Percentiles rank a stretch among this genome's conserved stretches.
These are phyloP conservation scores for Pyrus pyrifolia DNA, from an alignment of 306 rosid species.

Conservation along the genomic window DNA sequence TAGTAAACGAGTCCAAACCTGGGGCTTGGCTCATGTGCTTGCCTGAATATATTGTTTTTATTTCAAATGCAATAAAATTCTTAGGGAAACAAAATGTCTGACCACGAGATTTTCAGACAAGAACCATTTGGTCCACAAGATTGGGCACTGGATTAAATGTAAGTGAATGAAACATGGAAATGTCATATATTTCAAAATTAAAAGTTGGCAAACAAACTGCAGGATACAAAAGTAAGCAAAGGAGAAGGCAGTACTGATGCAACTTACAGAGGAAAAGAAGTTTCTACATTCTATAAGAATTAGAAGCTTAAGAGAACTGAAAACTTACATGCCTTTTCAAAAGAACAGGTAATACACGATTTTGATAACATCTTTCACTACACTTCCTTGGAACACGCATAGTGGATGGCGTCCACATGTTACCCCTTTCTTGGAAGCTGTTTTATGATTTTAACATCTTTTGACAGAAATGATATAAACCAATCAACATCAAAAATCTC, in stretches of 20 bases:
- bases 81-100: neutral
- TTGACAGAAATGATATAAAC: slow-evolving; percentile 68
- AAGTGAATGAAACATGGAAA: neutral
- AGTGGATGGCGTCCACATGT: slow-evolving; percentile 46
- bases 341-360: slow-evolving; percentile 80
- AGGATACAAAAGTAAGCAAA: neutral
- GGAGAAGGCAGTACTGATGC: neutral
- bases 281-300: slow-evolving; percentile 4
- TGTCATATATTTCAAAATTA: neutral
- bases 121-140: neutral
- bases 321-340: slow-evolving; percentile 85
- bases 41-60: neutral
- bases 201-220: neutral
- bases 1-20: neutral
- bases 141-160: neutral
- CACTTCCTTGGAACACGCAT: slow-evolving; percentile 99
- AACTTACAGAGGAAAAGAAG: slow-evolving; percentile 2
- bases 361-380: slow-evolving; percentile 81
- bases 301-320: slow-evolving; percentile 27
- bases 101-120: neutral
- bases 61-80: neutral
- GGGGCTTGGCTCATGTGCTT: too few relatives aligned
- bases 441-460: slow-evolving; percentile 83
- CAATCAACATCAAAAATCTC: slow-evolving; percentile 85
- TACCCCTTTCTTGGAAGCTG: slow-evolving; percentile 71